Evolutionary conservation across 1,139 yeast species (phyloP).

Genomic region (Ashbya aceris): DNA sequence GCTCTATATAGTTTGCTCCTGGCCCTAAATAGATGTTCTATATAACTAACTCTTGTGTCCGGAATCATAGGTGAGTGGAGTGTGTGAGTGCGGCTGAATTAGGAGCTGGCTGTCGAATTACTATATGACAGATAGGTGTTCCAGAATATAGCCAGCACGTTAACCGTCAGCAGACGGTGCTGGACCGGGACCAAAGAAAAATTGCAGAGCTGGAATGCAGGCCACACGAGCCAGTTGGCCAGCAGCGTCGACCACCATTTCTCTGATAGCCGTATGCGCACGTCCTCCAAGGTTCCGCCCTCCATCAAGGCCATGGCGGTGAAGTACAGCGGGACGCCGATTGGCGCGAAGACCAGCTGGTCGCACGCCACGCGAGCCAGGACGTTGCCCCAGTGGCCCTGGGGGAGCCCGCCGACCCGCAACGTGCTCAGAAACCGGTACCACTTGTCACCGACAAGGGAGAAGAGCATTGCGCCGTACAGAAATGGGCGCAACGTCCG

Average conservation of each 20-base stretch:
- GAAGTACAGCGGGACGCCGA: conserved; percentile 61
- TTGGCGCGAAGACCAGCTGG: conserved; percentile 71
- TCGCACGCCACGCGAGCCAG: conserved; percentile 53
- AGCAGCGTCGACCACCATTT: conserved; percentile 54
- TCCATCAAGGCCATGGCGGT: conserved; percentile 61
- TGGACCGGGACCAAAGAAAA: conserved; percentile 64
- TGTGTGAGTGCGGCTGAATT: no score
- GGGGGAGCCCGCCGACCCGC: conserved; percentile 25
- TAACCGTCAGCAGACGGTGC: conserved; percentile 59
- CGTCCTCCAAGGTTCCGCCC: conserved; percentile 33
- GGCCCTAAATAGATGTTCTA: no score
- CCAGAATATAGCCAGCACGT: conserved; percentile 73
- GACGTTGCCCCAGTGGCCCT: conserved; percentile 27
- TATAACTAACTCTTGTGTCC: no score
- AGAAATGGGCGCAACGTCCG: conserved; percentile 58
- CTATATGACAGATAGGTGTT: conserved; percentile 63
- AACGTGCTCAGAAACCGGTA: conserved; percentile 46
- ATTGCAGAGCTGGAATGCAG: conserved; percentile 64
- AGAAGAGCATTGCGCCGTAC: conserved; percentile 71
- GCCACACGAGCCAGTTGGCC: conserved; percentile 85
- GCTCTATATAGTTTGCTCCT: no score
- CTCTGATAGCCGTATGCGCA: conserved; percentile 34
- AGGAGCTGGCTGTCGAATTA: conserved; percentile 27
- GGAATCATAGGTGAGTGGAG: no score
- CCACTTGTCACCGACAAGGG: conserved; percentile 69